Evolutionary conservation across 2,329 filamentous ascomycete species (phyloP).

Genomic region (Cordyceps farinosa): DNA sequence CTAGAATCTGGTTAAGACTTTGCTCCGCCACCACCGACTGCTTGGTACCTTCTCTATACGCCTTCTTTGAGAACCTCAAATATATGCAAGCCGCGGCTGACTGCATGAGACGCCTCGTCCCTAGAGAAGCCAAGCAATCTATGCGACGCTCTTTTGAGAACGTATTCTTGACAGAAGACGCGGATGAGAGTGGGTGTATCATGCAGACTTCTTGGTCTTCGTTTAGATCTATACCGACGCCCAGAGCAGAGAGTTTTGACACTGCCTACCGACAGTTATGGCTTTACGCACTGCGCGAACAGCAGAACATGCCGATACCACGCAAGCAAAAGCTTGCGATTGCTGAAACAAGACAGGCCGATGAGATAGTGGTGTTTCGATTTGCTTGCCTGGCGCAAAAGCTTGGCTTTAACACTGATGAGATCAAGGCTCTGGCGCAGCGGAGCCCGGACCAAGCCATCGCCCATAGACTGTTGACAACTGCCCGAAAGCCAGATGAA

Average conservation of each 20-base stretch:
- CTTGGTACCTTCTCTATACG: slow-evolving; percentile 34
- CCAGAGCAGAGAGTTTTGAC: slow-evolving; percentile 16
- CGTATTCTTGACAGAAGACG: slow-evolving; percentile 5
- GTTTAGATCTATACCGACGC: not conserved
- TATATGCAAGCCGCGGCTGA: slow-evolving; percentile 27
- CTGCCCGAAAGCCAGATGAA: slow-evolving; percentile 12
- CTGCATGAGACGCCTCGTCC: slow-evolving; percentile 18
- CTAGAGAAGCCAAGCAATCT: not conserved
- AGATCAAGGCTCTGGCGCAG: slow-evolving; percentile 15
- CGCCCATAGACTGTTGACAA: slow-evolving; percentile 12
- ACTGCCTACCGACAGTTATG: slow-evolving; percentile 18
- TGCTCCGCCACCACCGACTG: slow-evolving; percentile 22
- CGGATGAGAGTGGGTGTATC: slow-evolving; percentile 7
- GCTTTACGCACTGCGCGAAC: slow-evolving; percentile 18
- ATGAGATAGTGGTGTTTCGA: slow-evolving; percentile 18
- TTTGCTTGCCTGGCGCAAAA: slow-evolving; percentile 17
- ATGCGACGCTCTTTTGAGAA: slow-evolving; percentile 12
- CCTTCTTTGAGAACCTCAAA: slow-evolving; percentile 36
- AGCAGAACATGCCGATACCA: slow-evolving; percentile 16
- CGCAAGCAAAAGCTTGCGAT: slow-evolving; percentile 13
- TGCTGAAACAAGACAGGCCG: slow-evolving; percentile 7
- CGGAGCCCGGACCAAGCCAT: slow-evolving; percentile 15
- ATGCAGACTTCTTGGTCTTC: slow-evolving; percentile 15
- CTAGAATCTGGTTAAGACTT: slow-evolving; percentile 29
- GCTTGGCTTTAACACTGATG: slow-evolving; percentile 17